These are phyloP conservation scores for Oryza glaberrima DNA, from an alignment of 176 grass and related monocot species.

Conservation along the genomic window DNA sequence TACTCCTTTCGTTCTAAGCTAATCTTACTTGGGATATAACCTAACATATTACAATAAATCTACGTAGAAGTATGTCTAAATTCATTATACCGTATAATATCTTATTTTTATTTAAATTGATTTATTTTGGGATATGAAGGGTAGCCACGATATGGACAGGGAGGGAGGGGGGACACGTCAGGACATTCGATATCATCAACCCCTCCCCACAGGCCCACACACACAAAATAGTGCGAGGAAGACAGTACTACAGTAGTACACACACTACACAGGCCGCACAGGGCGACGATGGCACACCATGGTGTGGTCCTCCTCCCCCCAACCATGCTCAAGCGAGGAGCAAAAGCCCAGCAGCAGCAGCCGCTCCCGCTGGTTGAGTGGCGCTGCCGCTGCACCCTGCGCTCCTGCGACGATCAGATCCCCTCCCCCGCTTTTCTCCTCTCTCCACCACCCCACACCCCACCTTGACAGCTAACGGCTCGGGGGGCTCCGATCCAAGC, in stretches of 20 bases:
- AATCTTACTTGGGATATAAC: too few species aligned
- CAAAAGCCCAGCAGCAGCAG: not conserved
- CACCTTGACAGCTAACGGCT: constrained; percentile 51
- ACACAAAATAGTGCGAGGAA: too few species aligned
- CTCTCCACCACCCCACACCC: constrained; percentile 22
- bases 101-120: too few species aligned
- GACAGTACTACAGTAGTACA: too few species aligned
- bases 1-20: too few species aligned
- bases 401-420: not conserved
- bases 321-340: not conserved
- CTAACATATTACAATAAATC: too few species aligned
- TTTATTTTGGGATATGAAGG: too few species aligned
- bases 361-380: not conserved
- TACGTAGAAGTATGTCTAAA: fast-evolving
- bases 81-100: too few species aligned
- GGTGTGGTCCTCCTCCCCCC: not conserved
- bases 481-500: constrained; percentile 39
- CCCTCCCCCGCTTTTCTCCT: not conserved
- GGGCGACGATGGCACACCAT: not conserved
- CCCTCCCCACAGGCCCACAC: too few species aligned
- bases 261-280: not conserved
- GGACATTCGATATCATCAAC: too few species aligned
- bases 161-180: too few species aligned
- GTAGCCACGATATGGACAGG: too few species aligned
- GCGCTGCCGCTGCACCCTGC: not conserved